Percentiles rank a stretch among this genome's conserved stretches.
phyloP scores from a whole-genome alignment of 2,329 filamentous ascomycete genomes.

The Trichoderma koningii region DNA sequence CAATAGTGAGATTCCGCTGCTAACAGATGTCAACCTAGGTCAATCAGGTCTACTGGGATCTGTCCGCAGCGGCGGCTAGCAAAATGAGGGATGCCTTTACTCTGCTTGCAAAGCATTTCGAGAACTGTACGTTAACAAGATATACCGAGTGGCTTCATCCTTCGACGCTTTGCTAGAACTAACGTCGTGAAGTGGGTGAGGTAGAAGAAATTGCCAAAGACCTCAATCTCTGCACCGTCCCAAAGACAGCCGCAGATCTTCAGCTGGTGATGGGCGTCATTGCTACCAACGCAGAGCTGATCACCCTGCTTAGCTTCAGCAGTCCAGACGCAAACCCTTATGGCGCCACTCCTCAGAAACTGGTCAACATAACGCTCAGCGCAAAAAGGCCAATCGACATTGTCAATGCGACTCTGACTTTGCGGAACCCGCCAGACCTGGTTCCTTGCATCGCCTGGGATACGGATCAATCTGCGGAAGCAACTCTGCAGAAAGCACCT shows the following conservation, averaged over 20 bases:
- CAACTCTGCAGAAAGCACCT: background rate
- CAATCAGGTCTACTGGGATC: background rate
- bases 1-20: background rate
- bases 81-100: background rate
- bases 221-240: background rate
- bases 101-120: background rate
- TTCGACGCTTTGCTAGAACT: background rate
- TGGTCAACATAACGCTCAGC: background rate
- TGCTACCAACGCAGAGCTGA: background rate
- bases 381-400: background rate
- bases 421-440: background rate
- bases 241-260: background rate
- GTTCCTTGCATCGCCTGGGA: background rate
- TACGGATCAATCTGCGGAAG: background rate
- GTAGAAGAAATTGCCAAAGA: background rate
- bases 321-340: conserved; percentile 1
- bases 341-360: background rate
- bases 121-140: background rate
- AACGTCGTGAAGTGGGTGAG: background rate
- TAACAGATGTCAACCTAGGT: background rate
- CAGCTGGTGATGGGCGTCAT: background rate
- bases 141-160: background rate
- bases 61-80: background rate
- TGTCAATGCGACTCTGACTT: background rate
- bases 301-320: background rate